A percentile compares a stretch with the other conserved stretches of the same genome.
Conservation (phyloP, 2,329 filamentous ascomycete genomes). For the Calonectria hongkongensis region DNA sequence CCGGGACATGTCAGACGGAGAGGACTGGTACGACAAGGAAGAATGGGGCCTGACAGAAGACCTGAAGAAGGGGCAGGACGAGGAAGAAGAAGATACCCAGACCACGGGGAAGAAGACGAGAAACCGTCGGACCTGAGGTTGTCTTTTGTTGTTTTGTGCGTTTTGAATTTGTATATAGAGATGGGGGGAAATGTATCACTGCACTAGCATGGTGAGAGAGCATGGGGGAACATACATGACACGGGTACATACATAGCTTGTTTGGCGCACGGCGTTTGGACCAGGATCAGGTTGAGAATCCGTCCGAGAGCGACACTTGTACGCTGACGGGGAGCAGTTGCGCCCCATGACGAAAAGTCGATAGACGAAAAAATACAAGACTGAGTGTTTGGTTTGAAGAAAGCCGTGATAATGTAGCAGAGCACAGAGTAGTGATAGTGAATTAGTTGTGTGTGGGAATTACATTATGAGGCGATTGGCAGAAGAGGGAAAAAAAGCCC, state of each 20-base stretch:
- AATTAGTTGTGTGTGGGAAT: conserved; percentile 26
- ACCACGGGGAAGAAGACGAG: conserved; percentile 77
- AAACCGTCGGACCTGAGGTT: conserved; percentile 65
- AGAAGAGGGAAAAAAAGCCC: conserved; percentile 1
- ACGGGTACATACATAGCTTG: conserved; percentile 33
- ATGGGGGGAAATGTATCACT: conserved; percentile 11
- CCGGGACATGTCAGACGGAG: conserved; percentile 88
- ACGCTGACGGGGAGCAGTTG: neutral
- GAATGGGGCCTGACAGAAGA: conserved; percentile 86
- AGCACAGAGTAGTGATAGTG: conserved; percentile 1
- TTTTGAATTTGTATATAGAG: conserved; percentile 16
- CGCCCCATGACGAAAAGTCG: neutral
- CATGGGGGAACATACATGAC: conserved; percentile 28
- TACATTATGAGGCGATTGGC: neutral
- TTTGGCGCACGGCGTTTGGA: conserved; percentile 38
- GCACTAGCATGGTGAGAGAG: conserved; percentile 18
- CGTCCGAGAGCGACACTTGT: conserved; percentile 17
- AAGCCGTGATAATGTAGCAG: neutral
- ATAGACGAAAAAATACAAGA: conserved; percentile 23
- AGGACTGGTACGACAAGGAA: conserved; percentile 91
- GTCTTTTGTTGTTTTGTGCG: conserved; percentile 33
- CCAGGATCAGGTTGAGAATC: conserved; percentile 16
- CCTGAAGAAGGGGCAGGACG: conserved; percentile 87
- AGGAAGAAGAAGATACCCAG: conserved; percentile 84
- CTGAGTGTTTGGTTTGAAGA: conserved; percentile 7